phyloP scores from a whole-genome alignment of 179 eudicot species.

The Silene coronaria region DNA sequence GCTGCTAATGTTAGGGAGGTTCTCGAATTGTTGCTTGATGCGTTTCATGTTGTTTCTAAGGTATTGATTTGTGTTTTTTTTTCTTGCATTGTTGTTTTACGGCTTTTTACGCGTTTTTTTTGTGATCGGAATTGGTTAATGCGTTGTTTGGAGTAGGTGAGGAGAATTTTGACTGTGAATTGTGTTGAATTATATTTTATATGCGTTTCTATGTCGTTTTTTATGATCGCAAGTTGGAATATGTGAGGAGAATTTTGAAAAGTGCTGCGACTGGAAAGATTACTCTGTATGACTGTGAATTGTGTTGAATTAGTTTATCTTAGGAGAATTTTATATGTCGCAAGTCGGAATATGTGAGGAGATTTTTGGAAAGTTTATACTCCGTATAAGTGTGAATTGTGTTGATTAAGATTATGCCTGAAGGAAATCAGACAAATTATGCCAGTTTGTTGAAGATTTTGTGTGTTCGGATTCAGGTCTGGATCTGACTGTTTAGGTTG shows the following conservation, averaged over 20 bases:
- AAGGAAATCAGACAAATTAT: neutral
- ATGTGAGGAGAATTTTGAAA: neutral
- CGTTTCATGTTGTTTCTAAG: constrained; percentile 93
- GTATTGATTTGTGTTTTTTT: constrained; percentile 16
- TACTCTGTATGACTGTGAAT: neutral
- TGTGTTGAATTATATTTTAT: too few relatives aligned
- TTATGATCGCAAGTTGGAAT: too few relatives aligned
- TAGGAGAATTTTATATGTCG: too few relatives aligned
- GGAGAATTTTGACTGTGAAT: neutral
- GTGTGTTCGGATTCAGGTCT: neutral
- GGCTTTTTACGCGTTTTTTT: too few relatives aligned
- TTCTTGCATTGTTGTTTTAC: neutral
- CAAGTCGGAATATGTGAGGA: too few relatives aligned
- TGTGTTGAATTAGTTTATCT: neutral
- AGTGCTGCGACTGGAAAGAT: neutral
- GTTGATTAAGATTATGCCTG: neutral
- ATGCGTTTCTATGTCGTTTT: too few relatives aligned
- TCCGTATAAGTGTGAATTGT: neutral
- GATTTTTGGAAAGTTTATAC: neutral
- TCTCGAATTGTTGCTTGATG: constrained; percentile 73
- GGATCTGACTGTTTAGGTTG: neutral
- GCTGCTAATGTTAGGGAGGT: constrained; percentile 72
- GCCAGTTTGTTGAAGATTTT: neutral
- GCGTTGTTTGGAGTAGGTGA: neutral
- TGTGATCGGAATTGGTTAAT: too few relatives aligned